phyloP scores from a whole-genome alignment of 805 yeast genomes.

The Metschnikowia baotianmanensis region DNA sequence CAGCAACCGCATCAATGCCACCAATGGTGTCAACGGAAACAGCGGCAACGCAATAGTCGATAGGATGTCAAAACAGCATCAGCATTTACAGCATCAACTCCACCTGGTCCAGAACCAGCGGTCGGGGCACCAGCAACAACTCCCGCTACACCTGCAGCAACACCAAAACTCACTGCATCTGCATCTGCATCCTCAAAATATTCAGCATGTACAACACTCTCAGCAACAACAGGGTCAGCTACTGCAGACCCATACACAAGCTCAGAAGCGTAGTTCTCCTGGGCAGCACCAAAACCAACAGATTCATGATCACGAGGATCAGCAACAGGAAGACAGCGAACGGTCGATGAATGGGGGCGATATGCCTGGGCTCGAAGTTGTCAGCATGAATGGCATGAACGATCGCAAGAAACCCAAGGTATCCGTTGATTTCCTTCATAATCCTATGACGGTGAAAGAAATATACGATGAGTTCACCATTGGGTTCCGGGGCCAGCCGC shows the following conservation, averaged over 20 bases:
- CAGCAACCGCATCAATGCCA: neutral
- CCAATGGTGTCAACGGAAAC: neutral
- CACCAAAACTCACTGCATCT: conserved; percentile 1
- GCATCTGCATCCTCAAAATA: conserved; percentile 3
- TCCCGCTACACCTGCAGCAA: conserved; percentile 1
- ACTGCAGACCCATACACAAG: conserved; percentile 1
- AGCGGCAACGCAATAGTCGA: conserved; percentile 5
- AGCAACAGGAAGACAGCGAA: conserved; percentile 4
- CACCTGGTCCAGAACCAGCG: conserved; percentile 2
- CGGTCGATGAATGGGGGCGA: conserved; percentile 12
- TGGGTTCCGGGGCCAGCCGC: conserved; percentile 44
- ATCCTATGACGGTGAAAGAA: conserved; percentile 44
- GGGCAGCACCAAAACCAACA: conserved; percentile 4
- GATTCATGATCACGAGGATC: conserved; percentile 3
- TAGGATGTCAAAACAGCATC: conserved; percentile 8
- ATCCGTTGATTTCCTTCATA: conserved; percentile 39
- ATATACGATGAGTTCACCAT: conserved; percentile 45
- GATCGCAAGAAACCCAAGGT: conserved; percentile 37
- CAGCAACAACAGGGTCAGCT: conserved; percentile 4
- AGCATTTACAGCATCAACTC: conserved; percentile 4
- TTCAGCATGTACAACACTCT: too few species aligned
- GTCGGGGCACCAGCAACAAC: conserved; percentile 1
- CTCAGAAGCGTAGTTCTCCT: conserved; percentile 5
- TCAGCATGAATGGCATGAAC: conserved; percentile 14
- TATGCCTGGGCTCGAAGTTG: conserved; percentile 20